Evolutionary conservation across 2,329 filamentous ascomycete species (phyloP).

Genomic region (Aspergillus neotritici): DNA sequence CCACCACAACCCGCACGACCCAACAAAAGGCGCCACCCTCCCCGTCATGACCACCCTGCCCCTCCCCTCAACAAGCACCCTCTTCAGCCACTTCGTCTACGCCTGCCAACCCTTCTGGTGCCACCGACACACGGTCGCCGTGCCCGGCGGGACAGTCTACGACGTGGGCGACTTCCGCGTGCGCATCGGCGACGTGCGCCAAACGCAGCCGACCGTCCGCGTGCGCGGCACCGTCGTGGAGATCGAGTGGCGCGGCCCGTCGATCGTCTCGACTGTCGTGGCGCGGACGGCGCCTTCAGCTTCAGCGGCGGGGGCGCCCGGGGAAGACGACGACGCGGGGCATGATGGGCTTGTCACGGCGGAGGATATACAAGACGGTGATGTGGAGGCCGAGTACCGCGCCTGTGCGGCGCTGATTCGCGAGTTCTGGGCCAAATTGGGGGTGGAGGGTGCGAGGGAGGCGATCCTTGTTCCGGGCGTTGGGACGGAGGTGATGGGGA

Average conservation of each 20-base stretch:
- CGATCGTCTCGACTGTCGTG: constrained; percentile 23
- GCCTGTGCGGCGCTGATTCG: constrained; percentile 33
- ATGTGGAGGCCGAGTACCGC: constrained; percentile 35
- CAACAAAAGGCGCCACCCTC: background rate
- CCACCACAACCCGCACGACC: constrained; percentile 1
- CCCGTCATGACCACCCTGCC: constrained; percentile 37
- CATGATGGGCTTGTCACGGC: constrained; percentile 24
- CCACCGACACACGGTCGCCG: constrained; percentile 35
- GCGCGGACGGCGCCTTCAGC: constrained; percentile 4
- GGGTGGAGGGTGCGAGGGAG: constrained; percentile 34
- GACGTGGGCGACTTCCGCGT: constrained; percentile 41
- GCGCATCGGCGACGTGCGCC: constrained; percentile 39
- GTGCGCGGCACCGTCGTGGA: constrained; percentile 42
- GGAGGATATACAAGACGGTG: constrained; percentile 29
- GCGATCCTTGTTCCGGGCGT: constrained; percentile 39
- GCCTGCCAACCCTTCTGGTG: constrained; percentile 41
- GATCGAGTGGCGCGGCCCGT: constrained; percentile 39
- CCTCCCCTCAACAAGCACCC: constrained; percentile 26
- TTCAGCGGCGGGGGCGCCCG: background rate
- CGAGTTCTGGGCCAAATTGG: constrained; percentile 38
- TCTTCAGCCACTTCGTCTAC: constrained; percentile 38
- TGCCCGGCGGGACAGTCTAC: constrained; percentile 34
- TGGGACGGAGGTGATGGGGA: constrained; percentile 34
- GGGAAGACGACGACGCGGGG: constrained; percentile 8
- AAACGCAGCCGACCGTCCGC: constrained; percentile 33